These are phyloP conservation scores for Pythium graminicola DNA, from an alignment of 352 stramenopile species.

Conservation along the genomic window DNA sequence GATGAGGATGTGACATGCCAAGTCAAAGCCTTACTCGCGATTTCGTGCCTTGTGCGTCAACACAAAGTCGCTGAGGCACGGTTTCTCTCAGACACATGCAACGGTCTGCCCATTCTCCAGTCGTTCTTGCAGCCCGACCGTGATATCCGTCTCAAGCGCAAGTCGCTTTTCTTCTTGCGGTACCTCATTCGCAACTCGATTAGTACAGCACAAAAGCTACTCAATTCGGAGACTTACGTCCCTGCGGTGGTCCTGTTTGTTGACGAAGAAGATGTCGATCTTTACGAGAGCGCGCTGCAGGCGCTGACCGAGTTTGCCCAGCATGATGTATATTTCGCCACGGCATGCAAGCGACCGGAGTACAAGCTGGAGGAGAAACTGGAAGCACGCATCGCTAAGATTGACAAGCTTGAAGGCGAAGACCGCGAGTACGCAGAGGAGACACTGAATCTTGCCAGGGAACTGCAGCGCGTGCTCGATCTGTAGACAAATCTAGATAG, in stretches of 20 bases:
- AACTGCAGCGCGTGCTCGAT: slow-evolving; percentile 31
- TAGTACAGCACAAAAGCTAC: slow-evolving; percentile 42
- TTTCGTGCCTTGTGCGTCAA: slow-evolving; percentile 78
- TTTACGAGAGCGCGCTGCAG: slow-evolving; percentile 71
- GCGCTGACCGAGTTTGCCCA: slow-evolving; percentile 63
- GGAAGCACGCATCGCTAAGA: slow-evolving; percentile 45
- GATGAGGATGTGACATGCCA: slow-evolving; percentile 56
- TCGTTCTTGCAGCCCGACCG: slow-evolving; percentile 36
- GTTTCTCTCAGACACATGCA: slow-evolving; percentile 50
- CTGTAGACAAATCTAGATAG: slow-evolving; percentile 11
- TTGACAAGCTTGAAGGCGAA: slow-evolving; percentile 55
- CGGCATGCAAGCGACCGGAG: slow-evolving; percentile 46
- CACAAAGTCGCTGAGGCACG: slow-evolving; percentile 50
- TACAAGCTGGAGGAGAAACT: slow-evolving; percentile 40
- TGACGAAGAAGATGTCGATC: slow-evolving; percentile 63
- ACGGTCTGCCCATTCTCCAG: slow-evolving; percentile 53
- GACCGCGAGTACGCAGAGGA: slow-evolving; percentile 67
- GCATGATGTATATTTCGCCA: slow-evolving; percentile 50
- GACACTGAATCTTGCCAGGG: slow-evolving; percentile 46
- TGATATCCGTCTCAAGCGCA: slow-evolving; percentile 72
- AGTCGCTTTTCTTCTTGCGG: slow-evolving; percentile 77
- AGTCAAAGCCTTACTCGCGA: slow-evolving; percentile 72
- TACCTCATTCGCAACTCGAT: slow-evolving; percentile 66
- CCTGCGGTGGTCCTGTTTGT: slow-evolving; percentile 41
- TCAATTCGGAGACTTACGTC: slow-evolving; percentile 42